These are phyloP conservation scores for Rhizopogon vinicolor DNA, from an alignment of 768 basidiomycete species.

Conservation along the genomic window DNA sequence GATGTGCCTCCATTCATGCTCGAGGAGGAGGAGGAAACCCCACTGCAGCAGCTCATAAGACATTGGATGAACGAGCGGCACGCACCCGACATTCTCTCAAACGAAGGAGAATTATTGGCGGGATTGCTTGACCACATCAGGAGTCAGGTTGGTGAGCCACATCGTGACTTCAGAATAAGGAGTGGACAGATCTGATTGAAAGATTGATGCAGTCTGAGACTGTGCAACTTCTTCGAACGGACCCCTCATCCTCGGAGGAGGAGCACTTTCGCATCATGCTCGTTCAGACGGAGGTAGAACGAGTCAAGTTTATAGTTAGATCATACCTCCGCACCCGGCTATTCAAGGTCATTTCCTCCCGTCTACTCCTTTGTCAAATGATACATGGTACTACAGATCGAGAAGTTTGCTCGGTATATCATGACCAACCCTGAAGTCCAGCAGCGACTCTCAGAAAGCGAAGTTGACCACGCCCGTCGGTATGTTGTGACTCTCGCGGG, in stretches of 20 bases:
- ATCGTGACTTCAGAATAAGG: not conserved
- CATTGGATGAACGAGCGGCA: constrained; percentile 87
- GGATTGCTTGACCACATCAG: constrained; percentile 70
- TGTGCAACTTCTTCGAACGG: constrained; percentile 70
- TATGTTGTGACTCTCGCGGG: constrained; percentile 22
- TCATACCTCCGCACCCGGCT: constrained; percentile 85
- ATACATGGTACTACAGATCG: constrained; percentile 53
- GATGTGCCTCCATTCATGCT: constrained; percentile 20
- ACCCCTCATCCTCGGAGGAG: constrained; percentile 84
- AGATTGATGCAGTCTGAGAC: constrained; percentile 56
- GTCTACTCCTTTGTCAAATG: constrained; percentile 6
- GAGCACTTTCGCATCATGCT: constrained; percentile 92
- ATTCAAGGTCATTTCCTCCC: constrained; percentile 58
- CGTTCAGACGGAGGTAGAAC: constrained; percentile 91
- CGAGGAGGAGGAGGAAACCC: constrained; percentile 45
- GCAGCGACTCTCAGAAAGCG: constrained; percentile 74
- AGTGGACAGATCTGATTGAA: not conserved
- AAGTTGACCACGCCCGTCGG: constrained; percentile 79
- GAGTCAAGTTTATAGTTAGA: constrained; percentile 88
- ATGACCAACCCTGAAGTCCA: constrained; percentile 67
- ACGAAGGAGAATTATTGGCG: constrained; percentile 64
- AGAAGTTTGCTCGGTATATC: constrained; percentile 81
- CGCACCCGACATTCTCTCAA: constrained; percentile 73
- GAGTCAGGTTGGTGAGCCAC: constrained; percentile 60
- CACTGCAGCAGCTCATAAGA: constrained; percentile 64